Base-by-base conservation (phyloP, 1,284 basidiomycete genomes). In the Pulchroboletus neoregius region DNA sequence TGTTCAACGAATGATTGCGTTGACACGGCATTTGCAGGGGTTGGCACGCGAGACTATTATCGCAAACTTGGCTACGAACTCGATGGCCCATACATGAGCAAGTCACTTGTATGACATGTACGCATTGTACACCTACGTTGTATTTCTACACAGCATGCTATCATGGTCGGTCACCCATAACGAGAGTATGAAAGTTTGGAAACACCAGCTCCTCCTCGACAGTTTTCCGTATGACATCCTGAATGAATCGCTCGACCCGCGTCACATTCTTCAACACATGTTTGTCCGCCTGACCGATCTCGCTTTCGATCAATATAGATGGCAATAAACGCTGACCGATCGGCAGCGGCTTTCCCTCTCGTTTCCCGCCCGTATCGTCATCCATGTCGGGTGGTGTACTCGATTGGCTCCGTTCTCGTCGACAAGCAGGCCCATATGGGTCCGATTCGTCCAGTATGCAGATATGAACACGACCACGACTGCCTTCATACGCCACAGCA, bases 41-140 rank as follows among this genome's bases (percentile, higher is more conserved):
- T 97, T 43, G 94, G 94, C 20, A 98, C 92, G 20, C 79, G 91
- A 58, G 94, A 94, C 65, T 97, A 97, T 67, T 96, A 97, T 68
- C 80, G 92, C 51, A 84, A 91, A 61, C 71, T 98, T 44, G 94
- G 94, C 4, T 98, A 96, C 69, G 83, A 87, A 67, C 75, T 98
- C 46, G 95, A 99, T 62, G 96, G 95, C 0, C 94, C 94, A 18
- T 99, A 96, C 68, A 96, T 97, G 93, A 91, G 88, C 73, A 95
- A 95, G 70, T 74, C 73, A 26, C 60, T 88, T 61, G 56, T 71
- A 59, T 71, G 61, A 70, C 56, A 32, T 22, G 16, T 43, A 48
- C 20, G n/a, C 40, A 43, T 26, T 35, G 48, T 56, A 60, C 44
- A 40, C 13, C 15, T 11, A 22, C 22, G 30, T 37, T 49, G 45